A percentile compares a stretch with the other conserved stretches of the same genome.
These are phyloP conservation scores for Aspergillus sergii DNA, from an alignment of 2,329 filamentous ascomycete species.

Conservation along the genomic window DNA sequence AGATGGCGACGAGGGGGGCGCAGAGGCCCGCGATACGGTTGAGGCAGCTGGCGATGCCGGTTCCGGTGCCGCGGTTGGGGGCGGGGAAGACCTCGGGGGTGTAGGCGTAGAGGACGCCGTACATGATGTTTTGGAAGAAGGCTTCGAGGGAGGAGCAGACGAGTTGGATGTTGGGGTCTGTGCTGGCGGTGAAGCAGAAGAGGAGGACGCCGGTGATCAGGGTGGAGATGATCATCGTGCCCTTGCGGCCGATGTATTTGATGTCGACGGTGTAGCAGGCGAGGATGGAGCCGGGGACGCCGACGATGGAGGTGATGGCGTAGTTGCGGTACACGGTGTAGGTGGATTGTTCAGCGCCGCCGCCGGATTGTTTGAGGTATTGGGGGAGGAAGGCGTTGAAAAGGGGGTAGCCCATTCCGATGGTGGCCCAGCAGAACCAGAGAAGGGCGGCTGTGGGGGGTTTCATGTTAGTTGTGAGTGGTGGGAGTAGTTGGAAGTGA, in stretches of 20 bases:
- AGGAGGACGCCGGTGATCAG: slow-evolving; percentile 56
- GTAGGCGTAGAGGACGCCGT: slow-evolving; percentile 61
- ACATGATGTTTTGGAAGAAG: slow-evolving; percentile 61
- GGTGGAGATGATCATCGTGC: slow-evolving; percentile 57
- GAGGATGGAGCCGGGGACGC: slow-evolving; percentile 75
- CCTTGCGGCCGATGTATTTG: slow-evolving; percentile 63
- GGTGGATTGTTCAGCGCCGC: slow-evolving; percentile 37
- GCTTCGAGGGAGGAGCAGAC: slow-evolving; percentile 57
- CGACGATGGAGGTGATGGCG: slow-evolving; percentile 74
- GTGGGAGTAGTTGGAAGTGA: slow-evolving; percentile 43
- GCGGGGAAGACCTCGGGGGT: slow-evolving; percentile 63
- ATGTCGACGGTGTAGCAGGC: slow-evolving; percentile 73
- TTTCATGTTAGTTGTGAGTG: slow-evolving; percentile 42
- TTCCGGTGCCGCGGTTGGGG: slow-evolving; percentile 57
- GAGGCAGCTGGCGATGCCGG: slow-evolving; percentile 50
- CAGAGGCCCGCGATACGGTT: slow-evolving; percentile 49
- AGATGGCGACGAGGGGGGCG: slow-evolving; percentile 50
- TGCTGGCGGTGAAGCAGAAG: slow-evolving; percentile 57
- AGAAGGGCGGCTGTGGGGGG: slow-evolving; percentile 48
- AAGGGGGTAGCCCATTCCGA: slow-evolving; percentile 83
- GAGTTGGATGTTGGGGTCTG: slow-evolving; percentile 53
- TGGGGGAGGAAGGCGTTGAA: slow-evolving; percentile 92
- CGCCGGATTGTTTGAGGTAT: slow-evolving; percentile 67
- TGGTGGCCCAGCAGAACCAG: slow-evolving; percentile 80
- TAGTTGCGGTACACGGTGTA: slow-evolving; percentile 72